Base-by-base conservation (phyloP, 768 basidiomycete genomes). In the Agaricus subrufescens region DNA sequence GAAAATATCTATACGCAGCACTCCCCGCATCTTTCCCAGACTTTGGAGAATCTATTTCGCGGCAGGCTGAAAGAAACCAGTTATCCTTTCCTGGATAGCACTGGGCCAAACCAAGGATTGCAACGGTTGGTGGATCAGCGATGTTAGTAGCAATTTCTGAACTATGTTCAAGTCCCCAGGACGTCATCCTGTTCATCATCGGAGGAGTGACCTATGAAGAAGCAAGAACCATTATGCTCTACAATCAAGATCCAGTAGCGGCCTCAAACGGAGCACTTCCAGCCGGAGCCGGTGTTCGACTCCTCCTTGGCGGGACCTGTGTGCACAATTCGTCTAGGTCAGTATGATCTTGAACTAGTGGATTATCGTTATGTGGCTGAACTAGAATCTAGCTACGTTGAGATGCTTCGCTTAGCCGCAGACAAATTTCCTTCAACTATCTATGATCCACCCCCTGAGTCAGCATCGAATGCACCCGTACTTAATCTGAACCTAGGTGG, bases 1-100 rank as follows among this genome's bases (percentile, higher is more conserved):
- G 97, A 99, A 72, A 99, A 99, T 64, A 95, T 98, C 14, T 99
- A 98, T 68, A 99, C 94, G 54, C 97, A 98, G 63, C 97, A 98
- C 64, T 86, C 85, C 14, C 97, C 97, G 6, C 94, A 95, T 69
- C 76, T 99, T 4, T 86, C 89, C 1, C 89, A 97, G 65, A 98
- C 96, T 2, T 72, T 98, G 14, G 97, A 99, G 64, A 81, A 89
- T 51, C 72, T 99, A 3, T 81, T 95, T 64, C 92, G 85, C 66
- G 95, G 94, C 9, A 79, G 88, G 52, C 70, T 99, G 57, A 86
- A 83, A 62, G 97, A 99, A 61, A 80, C 85, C 2, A 94, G 84
- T 58, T 92, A 98, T 70, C 94, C 96, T 2, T 98, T 94, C 76
- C 62, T 94, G 5, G 86, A 88, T 8, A 75, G 74, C 7, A 69